Conservation (phyloP, 2,329 filamentous ascomycete genomes). For the Pseudogymnoascus sp. region DNA sequence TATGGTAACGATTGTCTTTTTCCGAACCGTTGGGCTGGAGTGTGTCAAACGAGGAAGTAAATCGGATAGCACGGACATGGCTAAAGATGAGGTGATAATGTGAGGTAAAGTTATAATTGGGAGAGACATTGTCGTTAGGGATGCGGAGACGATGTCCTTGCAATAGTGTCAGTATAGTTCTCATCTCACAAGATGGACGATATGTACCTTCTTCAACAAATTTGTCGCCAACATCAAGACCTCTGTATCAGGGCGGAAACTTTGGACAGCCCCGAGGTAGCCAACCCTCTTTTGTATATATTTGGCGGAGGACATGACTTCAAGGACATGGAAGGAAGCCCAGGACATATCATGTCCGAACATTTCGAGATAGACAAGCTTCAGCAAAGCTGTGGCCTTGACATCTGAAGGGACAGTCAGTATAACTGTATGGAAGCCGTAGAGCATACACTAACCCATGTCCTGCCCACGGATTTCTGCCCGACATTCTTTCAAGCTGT, state of each 20-base stretch:
- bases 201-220: conserved; percentile 74
- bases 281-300: conserved; percentile 93
- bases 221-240: conserved; percentile 97
- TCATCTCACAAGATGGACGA: background rate
- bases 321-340: conserved; percentile 95
- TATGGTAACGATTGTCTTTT: conserved; percentile 91
- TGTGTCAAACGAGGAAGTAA: conserved; percentile 79
- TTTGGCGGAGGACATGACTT: conserved; percentile 96
- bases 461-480: conserved; percentile 86
- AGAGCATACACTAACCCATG: conserved; percentile 55
- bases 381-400: conserved; percentile 91
- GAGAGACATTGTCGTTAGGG: conserved; percentile 69
- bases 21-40: conserved; percentile 75
- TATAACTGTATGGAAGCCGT: background rate
- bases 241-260: conserved; percentile 89
- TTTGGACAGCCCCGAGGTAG: conserved; percentile 91
- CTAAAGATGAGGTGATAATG: conserved; percentile 84
- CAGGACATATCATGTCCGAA: conserved; percentile 99
- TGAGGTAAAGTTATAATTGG: conserved; percentile 88
- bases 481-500: conserved; percentile 89
- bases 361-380: conserved; percentile 97
- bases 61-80: conserved; percentile 80
- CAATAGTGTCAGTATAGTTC: conserved; percentile 6
- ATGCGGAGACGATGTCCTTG: conserved; percentile 64
- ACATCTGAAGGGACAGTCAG: conserved; percentile 50